Conservation (phyloP, 1,284 basidiomycete species). For the Leccinum pallidistipes region DNA sequence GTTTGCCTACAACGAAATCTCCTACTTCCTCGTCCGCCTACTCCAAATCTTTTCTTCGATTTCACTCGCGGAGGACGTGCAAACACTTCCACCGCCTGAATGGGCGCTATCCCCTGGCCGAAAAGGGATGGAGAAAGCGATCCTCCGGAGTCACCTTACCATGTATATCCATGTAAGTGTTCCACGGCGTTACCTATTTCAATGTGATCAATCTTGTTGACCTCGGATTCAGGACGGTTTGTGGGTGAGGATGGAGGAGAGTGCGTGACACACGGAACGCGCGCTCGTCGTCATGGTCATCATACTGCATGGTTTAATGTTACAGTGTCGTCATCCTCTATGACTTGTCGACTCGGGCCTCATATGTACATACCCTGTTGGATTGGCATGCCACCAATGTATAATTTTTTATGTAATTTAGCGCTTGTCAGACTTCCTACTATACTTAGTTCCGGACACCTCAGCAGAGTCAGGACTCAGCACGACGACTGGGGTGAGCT, state of each 20-base stretch:
- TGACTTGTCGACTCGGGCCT: neutral
- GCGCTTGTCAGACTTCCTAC: neutral
- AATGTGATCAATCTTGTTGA: neutral
- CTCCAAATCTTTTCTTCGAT: slow-evolving; percentile 40
- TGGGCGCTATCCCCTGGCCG: slow-evolving; percentile 29
- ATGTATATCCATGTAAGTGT: slow-evolving; percentile 43
- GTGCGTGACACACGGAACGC: neutral
- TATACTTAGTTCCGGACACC: neutral
- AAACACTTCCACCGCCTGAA: slow-evolving; percentile 36
- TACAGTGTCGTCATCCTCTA: neutral
- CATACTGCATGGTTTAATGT: neutral
- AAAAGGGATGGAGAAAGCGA: slow-evolving; percentile 33
- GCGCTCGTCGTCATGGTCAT: neutral
- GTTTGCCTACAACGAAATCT: slow-evolving; percentile 46
- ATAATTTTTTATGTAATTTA: neutral
- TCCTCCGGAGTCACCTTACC: slow-evolving; percentile 48
- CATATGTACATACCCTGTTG: neutral
- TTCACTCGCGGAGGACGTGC: slow-evolving; percentile 37
- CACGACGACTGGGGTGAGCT: no score
- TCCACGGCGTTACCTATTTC: no score
- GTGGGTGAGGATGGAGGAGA: slow-evolving; percentile 21
- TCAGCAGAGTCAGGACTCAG: no score
- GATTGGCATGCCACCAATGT: neutral
- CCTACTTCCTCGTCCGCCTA: slow-evolving; percentile 43
- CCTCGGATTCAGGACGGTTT: slow-evolving; percentile 13